A percentile compares a stretch with the other conserved stretches of the same genome.
These are phyloP conservation scores for Clitopilus hobsonii DNA, from an alignment of 768 basidiomycete genomes.

Conservation along the genomic window DNA sequence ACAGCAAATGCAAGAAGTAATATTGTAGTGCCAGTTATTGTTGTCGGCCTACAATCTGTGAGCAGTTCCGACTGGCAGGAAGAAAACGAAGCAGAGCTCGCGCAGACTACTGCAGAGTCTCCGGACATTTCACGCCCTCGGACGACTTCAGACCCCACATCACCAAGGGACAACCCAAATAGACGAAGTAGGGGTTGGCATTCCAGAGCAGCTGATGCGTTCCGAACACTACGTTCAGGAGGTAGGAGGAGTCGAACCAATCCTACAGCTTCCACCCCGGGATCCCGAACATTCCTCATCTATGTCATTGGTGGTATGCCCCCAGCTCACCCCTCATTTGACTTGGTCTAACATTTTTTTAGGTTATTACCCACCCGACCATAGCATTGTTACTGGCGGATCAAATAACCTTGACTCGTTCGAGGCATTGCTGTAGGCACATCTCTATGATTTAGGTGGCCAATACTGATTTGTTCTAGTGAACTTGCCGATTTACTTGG, in stretches of 20 bases:
- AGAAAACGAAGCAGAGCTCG: slow-evolving; percentile 4
- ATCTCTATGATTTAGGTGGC: slow-evolving; percentile 7
- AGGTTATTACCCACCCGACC: slow-evolving; percentile 93
- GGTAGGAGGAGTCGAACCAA: slow-evolving; percentile 18
- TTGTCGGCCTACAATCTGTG: slow-evolving; percentile 79
- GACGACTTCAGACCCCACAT: background rate
- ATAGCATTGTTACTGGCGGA: slow-evolving; percentile 80
- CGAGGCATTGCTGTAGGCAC: slow-evolving; percentile 66
- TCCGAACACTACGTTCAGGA: slow-evolving; percentile 48
- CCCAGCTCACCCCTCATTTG: slow-evolving; percentile 3
- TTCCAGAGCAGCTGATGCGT: slow-evolving; percentile 56
- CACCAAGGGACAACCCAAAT: background rate
- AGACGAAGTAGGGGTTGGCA: slow-evolving; percentile 39
- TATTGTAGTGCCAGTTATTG: slow-evolving; percentile 75
- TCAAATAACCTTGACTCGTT: slow-evolving; percentile 71
- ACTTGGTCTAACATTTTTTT: slow-evolving; percentile 2
- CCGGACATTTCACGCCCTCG: background rate
- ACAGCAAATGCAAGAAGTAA: slow-evolving; percentile 13
- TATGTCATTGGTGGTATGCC: slow-evolving; percentile 79
- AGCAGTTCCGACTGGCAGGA: slow-evolving; percentile 24
- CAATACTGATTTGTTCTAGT: slow-evolving; percentile 27
- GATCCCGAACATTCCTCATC: slow-evolving; percentile 78
- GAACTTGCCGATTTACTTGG: slow-evolving; percentile 83
- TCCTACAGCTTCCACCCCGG: slow-evolving; percentile 16
- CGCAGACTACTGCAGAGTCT: slow-evolving; percentile 2